phyloP scores from a whole-genome alignment of 2,329 filamentous ascomycete genomes.

The Hypoxylon sp. region DNA sequence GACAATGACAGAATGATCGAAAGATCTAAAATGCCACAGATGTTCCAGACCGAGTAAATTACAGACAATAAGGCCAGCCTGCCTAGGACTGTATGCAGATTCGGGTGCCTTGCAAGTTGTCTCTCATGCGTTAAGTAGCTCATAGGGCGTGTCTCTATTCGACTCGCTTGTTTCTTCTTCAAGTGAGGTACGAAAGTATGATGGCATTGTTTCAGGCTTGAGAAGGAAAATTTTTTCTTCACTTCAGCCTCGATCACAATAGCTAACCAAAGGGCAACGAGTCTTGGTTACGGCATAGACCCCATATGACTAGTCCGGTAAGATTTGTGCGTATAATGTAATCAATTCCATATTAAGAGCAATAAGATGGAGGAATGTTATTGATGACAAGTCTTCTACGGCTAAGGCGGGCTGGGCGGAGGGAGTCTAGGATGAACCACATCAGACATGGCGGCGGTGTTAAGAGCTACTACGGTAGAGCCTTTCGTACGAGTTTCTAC shows the following conservation, averaged over 20 bases:
- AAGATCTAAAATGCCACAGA: constrained; percentile 41
- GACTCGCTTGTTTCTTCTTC: constrained; percentile 40
- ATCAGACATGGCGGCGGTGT: constrained; percentile 37
- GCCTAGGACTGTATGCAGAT: constrained; percentile 41
- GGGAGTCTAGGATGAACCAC: constrained; percentile 22
- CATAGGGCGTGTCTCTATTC: constrained; percentile 43
- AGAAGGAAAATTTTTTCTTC: constrained; percentile 41
- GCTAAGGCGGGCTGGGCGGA: constrained; percentile 34
- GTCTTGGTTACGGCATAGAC: constrained; percentile 34
- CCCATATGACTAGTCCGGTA: constrained; percentile 21
- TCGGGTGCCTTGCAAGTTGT: constrained; percentile 42
- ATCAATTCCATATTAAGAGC: constrained; percentile 40
- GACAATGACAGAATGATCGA: constrained; percentile 40
- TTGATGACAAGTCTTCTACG: constrained; percentile 32
- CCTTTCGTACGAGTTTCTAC: constrained; percentile 18
- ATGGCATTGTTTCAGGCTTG: constrained; percentile 50
- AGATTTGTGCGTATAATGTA: constrained; percentile 23
- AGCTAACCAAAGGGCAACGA: constrained; percentile 25
- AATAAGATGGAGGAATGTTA: constrained; percentile 31
- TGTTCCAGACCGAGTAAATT: constrained; percentile 42
- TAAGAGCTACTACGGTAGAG: constrained; percentile 11
- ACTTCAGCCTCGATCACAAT: constrained; percentile 43
- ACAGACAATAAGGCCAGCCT: constrained; percentile 17
- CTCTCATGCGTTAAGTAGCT: constrained; percentile 40
- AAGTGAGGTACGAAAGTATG: constrained; percentile 37